Conservation (phyloP, 371 early-diverging fungal species). For the Lichtheimia ornata region DNA sequence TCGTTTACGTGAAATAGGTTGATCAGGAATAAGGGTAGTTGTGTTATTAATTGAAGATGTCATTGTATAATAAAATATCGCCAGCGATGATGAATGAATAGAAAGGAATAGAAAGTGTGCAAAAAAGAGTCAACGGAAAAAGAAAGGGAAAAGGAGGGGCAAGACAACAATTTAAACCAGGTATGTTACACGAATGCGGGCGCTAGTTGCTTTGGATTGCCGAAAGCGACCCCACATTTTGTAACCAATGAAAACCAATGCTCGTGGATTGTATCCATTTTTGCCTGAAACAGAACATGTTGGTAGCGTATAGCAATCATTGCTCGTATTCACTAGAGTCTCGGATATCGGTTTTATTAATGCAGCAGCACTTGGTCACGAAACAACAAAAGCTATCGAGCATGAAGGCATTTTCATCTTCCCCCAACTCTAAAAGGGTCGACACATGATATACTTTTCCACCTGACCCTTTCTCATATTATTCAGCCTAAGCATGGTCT, state of each 20-base stretch:
- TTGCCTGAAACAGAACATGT: slow-evolving; percentile 13
- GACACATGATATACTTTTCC: too few species aligned
- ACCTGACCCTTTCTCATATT: too few species aligned
- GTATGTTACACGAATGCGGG: slow-evolving; percentile 1
- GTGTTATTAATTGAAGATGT: slow-evolving; percentile 11
- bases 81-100: slow-evolving; percentile 22
- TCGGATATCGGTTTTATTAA: too few species aligned
- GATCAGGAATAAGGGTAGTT: slow-evolving; percentile 12
- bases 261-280: slow-evolving; percentile 2
- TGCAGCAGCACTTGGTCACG: too few species aligned
- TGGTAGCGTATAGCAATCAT: not conserved
- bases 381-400: too few species aligned
- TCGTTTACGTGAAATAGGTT: slow-evolving; percentile 25
- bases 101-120: slow-evolving; percentile 12
- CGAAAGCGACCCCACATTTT: slow-evolving; percentile 15
- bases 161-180: slow-evolving; percentile 3
- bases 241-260: slow-evolving; percentile 7
- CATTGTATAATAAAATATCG: slow-evolving; percentile 16
- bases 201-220: slow-evolving; percentile 1
- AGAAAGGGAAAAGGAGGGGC: slow-evolving; percentile 11
- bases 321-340: too few species aligned
- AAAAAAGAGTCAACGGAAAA: slow-evolving; percentile 3
- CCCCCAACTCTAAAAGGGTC: too few species aligned
- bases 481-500: too few species aligned
- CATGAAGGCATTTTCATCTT: too few species aligned